Conservation (phyloP, 192 early-diverging fungal genomes). For the Jimgerdemannia lactiflua region DNA sequence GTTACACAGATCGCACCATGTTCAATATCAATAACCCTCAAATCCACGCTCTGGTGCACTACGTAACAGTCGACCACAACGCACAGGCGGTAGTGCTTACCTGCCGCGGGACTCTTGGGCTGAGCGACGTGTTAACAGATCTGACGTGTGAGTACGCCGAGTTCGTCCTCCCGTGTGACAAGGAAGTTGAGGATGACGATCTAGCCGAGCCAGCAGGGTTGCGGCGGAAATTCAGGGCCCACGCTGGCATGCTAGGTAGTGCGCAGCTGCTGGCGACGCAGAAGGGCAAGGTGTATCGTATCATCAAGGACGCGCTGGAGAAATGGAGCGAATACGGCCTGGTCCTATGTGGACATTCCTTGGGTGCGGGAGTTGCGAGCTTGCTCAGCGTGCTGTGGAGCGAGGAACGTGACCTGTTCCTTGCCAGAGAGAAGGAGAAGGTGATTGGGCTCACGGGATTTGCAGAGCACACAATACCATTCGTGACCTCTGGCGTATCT, state of each 20-base stretch:
- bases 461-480: constrained; percentile 36
- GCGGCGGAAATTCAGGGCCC: constrained; percentile 55
- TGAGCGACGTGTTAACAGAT: constrained; percentile 88
- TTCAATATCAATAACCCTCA: constrained; percentile 45
- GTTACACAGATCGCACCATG: constrained; percentile 43
- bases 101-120: constrained; percentile 83
- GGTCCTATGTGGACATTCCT: constrained; percentile 83
- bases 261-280: constrained; percentile 67
- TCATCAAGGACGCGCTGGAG: constrained; percentile 67
- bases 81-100: constrained; percentile 74
- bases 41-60: constrained; percentile 73
- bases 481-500: constrained; percentile 60
- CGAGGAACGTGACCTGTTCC: constrained; percentile 37
- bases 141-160: constrained; percentile 76
- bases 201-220: constrained; percentile 1
- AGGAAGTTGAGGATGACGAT: constrained; percentile 14
- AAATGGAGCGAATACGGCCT: constrained; percentile 76
- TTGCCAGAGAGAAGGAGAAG: constrained; percentile 24
- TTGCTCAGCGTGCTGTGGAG: constrained; percentile 80
- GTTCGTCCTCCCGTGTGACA: constrained; percentile 35
- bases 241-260: constrained; percentile 84
- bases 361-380: constrained; percentile 86
- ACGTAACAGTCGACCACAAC: constrained; percentile 81
- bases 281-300: constrained; percentile 66
- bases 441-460: constrained; percentile 16